Conservation (phyloP, 2,329 filamentous ascomycete genomes). For the Colletotrichum shisoi region DNA sequence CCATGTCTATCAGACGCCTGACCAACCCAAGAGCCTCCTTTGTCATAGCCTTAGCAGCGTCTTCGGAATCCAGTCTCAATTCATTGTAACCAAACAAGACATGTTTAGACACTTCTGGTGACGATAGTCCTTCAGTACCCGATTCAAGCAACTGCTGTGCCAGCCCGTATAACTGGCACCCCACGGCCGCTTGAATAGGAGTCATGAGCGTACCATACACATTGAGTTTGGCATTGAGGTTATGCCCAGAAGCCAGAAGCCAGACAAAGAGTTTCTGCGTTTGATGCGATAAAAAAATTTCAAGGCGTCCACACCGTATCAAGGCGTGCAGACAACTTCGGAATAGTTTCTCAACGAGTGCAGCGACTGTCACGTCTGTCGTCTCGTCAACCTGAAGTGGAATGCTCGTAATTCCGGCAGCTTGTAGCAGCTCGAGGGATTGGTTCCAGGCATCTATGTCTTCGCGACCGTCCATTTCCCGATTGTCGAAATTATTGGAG, state of each 20-base stretch:
- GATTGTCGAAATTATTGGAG: slow-evolving; percentile 4
- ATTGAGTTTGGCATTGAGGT: too few species aligned
- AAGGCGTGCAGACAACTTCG: background rate
- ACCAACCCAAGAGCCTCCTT: background rate
- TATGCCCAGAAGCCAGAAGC: slow-evolving; percentile 7
- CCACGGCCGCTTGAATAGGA: background rate
- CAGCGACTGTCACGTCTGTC: background rate
- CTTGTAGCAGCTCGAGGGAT: background rate
- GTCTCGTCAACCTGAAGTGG: background rate
- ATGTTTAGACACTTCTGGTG: background rate
- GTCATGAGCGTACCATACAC: too few species aligned
- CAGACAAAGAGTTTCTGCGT: background rate
- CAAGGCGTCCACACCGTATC: too few species aligned
- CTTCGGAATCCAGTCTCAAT: too few species aligned
- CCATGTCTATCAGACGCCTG: background rate
- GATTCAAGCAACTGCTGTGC: background rate
- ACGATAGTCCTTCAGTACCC: background rate
- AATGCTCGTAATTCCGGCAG: background rate
- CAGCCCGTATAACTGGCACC: rapidly evolving
- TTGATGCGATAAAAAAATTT: too few species aligned
- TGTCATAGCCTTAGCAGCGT: background rate
- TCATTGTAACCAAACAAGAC: too few species aligned
- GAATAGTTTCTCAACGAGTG: slow-evolving; percentile 14
- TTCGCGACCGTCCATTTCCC: too few species aligned
- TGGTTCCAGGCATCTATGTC: background rate